A percentile compares a stretch with the other conserved stretches of the same genome.
Evolutionary conservation across 805 yeast species (phyloP).

Genomic region (Hanseniaspora clermontiae): DNA sequence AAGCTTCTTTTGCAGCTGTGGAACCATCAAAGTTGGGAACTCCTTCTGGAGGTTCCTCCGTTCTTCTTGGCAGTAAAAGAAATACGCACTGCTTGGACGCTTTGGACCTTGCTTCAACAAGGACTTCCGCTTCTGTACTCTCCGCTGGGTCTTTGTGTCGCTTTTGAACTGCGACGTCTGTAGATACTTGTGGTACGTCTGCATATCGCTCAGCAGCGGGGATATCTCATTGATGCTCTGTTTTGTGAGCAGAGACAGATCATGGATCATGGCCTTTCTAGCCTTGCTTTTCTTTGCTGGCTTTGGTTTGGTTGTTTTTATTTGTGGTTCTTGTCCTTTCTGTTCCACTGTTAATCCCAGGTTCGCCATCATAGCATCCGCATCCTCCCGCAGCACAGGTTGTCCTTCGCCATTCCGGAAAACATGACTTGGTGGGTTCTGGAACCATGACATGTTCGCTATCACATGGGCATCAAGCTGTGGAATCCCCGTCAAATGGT

Average conservation of each 20-base stretch:
- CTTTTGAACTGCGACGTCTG: slow-evolving; percentile 20
- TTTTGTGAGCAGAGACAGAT: slow-evolving; percentile 1
- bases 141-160: slow-evolving; percentile 27
- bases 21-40: slow-evolving; percentile 29
- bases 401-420: background rate
- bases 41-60: slow-evolving; percentile 24
- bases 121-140: slow-evolving; percentile 28
- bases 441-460: slow-evolving; percentile 3
- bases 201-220: background rate
- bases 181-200: background rate
- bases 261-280: background rate
- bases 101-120: slow-evolving; percentile 29
- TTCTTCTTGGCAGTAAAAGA: slow-evolving; percentile 27
- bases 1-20: slow-evolving; percentile 44
- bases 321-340: too few relatives aligned
- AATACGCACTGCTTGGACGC: slow-evolving; percentile 31
- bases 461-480: background rate
- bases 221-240: slow-evolving; percentile 8
- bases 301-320: too few relatives aligned
- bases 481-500: background rate
- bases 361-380: background rate
- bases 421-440: background rate
- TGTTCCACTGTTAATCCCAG: background rate
- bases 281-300: slow-evolving; percentile 13
- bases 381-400: background rate